phyloP scores from a whole-genome alignment of 2,329 filamentous ascomycete species.

The Fusarium illudens region DNA sequence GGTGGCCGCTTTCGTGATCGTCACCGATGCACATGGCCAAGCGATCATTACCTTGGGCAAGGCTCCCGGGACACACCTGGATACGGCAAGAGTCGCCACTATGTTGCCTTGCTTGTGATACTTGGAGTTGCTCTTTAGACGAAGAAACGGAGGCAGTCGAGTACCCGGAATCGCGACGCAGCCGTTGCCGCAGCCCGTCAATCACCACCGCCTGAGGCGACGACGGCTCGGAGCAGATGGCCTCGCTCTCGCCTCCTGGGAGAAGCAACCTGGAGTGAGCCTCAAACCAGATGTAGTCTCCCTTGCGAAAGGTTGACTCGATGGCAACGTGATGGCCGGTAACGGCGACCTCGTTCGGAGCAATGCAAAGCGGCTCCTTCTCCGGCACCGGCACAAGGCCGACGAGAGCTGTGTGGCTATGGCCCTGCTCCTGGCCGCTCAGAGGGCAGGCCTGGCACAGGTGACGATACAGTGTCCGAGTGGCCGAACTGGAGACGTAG shows the following conservation, averaged over 20 bases:
- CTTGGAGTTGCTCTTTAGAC: neutral
- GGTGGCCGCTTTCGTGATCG: neutral
- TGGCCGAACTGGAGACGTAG: conserved; percentile 1
- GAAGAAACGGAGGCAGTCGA: neutral
- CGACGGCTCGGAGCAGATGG: neutral
- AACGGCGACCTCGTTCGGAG: neutral
- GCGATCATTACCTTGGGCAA: conserved; percentile 4
- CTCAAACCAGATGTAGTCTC: conserved; percentile 15
- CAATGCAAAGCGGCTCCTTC: neutral
- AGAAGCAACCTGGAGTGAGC: neutral
- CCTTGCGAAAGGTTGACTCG: conserved; percentile 3
- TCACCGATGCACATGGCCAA: conserved; percentile 15
- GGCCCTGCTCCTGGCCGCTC: neutral
- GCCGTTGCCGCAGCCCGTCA: neutral
- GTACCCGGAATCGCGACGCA: conserved; percentile 8
- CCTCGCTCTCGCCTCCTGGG: neutral
- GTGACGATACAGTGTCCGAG: conserved; percentile 5
- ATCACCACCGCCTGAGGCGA: neutral
- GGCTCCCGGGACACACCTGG: conserved; percentile 12
- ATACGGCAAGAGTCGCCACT: neutral
- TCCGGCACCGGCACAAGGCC: neutral
- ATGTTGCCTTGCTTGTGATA: neutral
- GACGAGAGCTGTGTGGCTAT: conserved; percentile 4
- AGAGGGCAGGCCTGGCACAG: conserved; percentile 3
- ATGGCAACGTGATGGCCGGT: conserved; percentile 8